Evolutionary conservation across 2,329 filamentous ascomycete genomes (phyloP).

Genomic region (Xylariaceae sp.): DNA sequence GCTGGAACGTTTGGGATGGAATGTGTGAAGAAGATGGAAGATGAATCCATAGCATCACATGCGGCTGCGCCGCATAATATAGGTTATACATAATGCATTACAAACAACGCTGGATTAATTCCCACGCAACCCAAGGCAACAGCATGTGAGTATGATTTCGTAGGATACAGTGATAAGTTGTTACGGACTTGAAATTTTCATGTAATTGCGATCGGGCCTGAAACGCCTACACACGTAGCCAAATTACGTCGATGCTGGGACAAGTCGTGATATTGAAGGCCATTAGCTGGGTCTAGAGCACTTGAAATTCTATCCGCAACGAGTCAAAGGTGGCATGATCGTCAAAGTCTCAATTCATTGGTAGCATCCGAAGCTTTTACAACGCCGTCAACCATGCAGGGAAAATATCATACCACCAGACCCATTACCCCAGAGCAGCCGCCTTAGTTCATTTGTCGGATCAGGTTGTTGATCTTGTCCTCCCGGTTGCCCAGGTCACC

Average conservation of each 20-base stretch:
- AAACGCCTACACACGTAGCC: background rate
- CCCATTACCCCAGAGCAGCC: conserved; percentile 31
- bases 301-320: background rate
- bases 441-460: conserved; percentile 96
- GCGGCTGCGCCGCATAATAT: too few relatives aligned
- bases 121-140: too few relatives aligned
- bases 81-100: too few relatives aligned
- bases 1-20: too few relatives aligned
- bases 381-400: conserved; percentile 41
- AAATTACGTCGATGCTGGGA: background rate
- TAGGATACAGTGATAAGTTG: too few relatives aligned
- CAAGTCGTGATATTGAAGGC: background rate
- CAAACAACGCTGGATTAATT: too few relatives aligned
- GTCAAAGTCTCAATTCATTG: conserved; percentile 41
- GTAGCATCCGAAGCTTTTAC: conserved; percentile 38
- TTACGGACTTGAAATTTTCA: too few relatives aligned
- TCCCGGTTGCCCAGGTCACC: conserved; percentile 99
- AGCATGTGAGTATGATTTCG: too few relatives aligned
- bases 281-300: background rate
- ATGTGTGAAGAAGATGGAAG: too few relatives aligned
- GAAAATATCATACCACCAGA: conserved; percentile 38
- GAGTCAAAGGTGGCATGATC: conserved; percentile 31
- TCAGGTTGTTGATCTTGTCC: conserved; percentile 94
- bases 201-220: too few relatives aligned
- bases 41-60: too few relatives aligned